Evolutionary conservation across 805 yeast species (phyloP), one percentile per base, ranked within the genome.

Genomic region (Yarrowia sp.): DNA sequence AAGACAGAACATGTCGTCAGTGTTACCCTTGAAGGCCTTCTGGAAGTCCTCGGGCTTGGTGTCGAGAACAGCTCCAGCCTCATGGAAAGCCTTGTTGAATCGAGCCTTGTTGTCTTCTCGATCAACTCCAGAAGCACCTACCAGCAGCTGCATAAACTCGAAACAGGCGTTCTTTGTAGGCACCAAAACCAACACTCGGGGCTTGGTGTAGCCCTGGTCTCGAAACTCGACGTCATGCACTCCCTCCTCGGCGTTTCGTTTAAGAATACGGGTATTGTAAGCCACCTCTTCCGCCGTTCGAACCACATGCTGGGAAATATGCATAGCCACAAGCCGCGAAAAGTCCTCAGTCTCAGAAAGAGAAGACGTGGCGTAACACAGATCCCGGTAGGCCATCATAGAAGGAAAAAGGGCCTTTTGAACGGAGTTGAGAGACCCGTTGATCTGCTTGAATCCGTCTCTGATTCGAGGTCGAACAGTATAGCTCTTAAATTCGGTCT

Each of bases 151-250:
- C 22, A 93, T 87, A 16, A 92, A 82, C 70, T 87, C 86, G 75
- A 86, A 88, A 36, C 95, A 92, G 10, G 89, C 80, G 72, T 92
- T 85, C 74, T 97, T 84, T 0, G 97, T 91, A 12, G 99, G 98
- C 49, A 91, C 80, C 35, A 95, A 78, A 5, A 94, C 86, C 69
- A 95, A 79, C 1, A 89, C 92, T 74, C 92, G 93, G 0, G 99
- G 97, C 71, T 98, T 84, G 0, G 97, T 93, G 77, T 92, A 95
- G 38, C 99, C 98, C 78, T 95, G 98, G 77, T 95, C 99, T 69
- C 97, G 81, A 72, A 84, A 83, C 73, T 91, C 96, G 12, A 85
- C 85, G 70, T 84, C 87, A 64, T 83, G 85, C 35, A 80, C 80
- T 69, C 80, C 75, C 68, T 82, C 77, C 67, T 78, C 79, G n/a